phyloP scores from a whole-genome alignment of 1,139 yeast genomes.

The Magnusiomyces tetraspermus region DNA sequence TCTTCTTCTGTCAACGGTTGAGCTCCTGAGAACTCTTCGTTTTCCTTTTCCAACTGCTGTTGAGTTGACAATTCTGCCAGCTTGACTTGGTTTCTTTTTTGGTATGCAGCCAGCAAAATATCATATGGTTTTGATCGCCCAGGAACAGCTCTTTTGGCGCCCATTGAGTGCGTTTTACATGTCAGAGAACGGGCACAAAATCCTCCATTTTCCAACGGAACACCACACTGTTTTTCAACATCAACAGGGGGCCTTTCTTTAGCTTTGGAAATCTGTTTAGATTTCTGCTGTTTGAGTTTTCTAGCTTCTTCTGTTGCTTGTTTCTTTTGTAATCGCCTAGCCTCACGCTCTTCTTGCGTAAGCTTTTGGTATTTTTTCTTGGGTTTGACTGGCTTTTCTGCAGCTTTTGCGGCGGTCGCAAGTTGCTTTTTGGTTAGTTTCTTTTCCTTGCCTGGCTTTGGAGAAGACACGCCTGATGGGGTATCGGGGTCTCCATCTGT shows the following conservation, averaged over 20 bases:
- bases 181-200: slow-evolving; percentile 91
- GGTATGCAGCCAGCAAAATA: slow-evolving; percentile 77
- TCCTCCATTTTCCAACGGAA: slow-evolving; percentile 83
- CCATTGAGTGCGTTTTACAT: slow-evolving; percentile 97
- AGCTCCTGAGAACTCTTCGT: slow-evolving; percentile 21
- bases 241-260: slow-evolving; percentile 88
- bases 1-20: slow-evolving; percentile 58
- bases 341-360: slow-evolving; percentile 12
- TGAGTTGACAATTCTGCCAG: slow-evolving; percentile 33
- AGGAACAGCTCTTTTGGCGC: slow-evolving; percentile 86
- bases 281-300: slow-evolving; percentile 45
- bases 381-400: slow-evolving; percentile 5
- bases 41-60: slow-evolving; percentile 31
- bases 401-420: slow-evolving; percentile 31
- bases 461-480: not conserved
- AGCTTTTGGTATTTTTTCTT: slow-evolving; percentile 13
- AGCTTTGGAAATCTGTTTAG: slow-evolving; percentile 15
- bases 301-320: slow-evolving; percentile 74
- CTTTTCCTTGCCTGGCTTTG: slow-evolving; percentile 4
- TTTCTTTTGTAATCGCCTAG: slow-evolving; percentile 11
- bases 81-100: slow-evolving; percentile 83
- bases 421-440: slow-evolving; percentile 5
- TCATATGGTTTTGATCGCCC: slow-evolving; percentile 93
- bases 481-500: slow-evolving; percentile 1
- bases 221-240: slow-evolving; percentile 95